phyloP scores from a whole-genome alignment of 495 filamentous ascomycete species.

The Tuber borchii region DNA sequence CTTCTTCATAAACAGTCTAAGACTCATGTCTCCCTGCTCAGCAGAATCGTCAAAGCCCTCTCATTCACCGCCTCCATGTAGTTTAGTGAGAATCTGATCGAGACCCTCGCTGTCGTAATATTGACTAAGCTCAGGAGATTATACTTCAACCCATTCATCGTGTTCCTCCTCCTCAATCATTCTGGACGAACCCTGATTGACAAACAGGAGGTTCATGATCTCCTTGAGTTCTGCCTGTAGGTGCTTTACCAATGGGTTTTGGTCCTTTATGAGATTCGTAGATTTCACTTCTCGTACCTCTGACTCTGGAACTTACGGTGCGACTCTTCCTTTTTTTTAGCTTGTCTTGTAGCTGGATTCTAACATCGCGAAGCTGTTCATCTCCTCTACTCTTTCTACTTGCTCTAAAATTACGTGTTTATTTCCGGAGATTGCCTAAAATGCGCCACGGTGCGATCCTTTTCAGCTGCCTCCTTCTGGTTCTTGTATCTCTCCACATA shows the following conservation, averaged over 20 bases:
- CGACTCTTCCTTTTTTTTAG: conserved; percentile 20
- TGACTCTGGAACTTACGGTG: conserved; percentile 11
- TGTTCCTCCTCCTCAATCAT: conserved; percentile 35
- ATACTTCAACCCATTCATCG: conserved; percentile 36
- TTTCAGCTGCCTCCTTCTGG: conserved; percentile 22
- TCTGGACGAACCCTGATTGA: conserved; percentile 35
- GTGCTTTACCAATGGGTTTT: conserved; percentile 32
- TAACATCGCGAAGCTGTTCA: conserved; percentile 3
- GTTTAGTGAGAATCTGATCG: conserved; percentile 37
- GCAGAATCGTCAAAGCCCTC: conserved; percentile 39
- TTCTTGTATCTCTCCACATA: conserved; percentile 14
- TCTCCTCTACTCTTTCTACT: conserved; percentile 50
- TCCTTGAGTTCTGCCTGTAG: conserved; percentile 39
- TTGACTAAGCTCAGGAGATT: conserved; percentile 28
- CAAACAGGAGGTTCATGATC: conserved; percentile 39
- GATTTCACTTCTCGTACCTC: conserved; percentile 25
- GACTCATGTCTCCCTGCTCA: conserved; percentile 36
- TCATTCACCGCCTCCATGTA: conserved; percentile 29
- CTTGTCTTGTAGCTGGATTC: conserved; percentile 23
- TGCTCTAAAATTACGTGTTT: conserved; percentile 43
- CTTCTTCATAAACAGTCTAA: conserved; percentile 28
- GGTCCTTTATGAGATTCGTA: conserved; percentile 30
- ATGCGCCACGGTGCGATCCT: conserved; percentile 29
- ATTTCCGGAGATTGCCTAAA: conserved; percentile 14
- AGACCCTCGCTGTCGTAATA: conserved; percentile 36